Conservation (phyloP, 371 early-diverging fungal genomes). For the Mucor piriformis region DNA sequence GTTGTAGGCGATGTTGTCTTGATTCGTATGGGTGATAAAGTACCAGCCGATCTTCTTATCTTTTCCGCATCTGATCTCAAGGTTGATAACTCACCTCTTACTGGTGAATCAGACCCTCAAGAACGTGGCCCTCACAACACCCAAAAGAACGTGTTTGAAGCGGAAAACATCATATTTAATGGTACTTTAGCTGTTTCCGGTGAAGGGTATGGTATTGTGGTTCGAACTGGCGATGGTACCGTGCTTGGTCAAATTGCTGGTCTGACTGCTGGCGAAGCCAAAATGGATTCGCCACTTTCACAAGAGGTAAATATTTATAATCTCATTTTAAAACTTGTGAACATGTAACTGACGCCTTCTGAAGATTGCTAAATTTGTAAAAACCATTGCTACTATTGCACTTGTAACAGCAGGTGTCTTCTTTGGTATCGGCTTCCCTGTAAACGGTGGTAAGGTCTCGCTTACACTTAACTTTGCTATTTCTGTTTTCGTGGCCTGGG, state of each 20-base stretch:
- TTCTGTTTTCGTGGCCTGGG: constrained; percentile 86
- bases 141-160: constrained; percentile 83
- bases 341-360: not conserved
- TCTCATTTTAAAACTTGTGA: no score
- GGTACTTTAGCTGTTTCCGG: constrained; percentile 88
- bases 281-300: constrained; percentile 72
- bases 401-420: constrained; percentile 75
- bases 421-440: constrained; percentile 74
- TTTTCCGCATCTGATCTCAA: constrained; percentile 81
- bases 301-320: constrained; percentile 42
- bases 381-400: constrained; percentile 85
- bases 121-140: constrained; percentile 64
- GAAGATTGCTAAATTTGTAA: constrained; percentile 78
- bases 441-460: constrained; percentile 59
- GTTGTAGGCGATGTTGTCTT: constrained; percentile 90
- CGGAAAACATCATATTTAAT: constrained; percentile 88
- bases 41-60: constrained; percentile 88
- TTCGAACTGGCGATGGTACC: constrained; percentile 89
- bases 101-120: constrained; percentile 95
- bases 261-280: constrained; percentile 78
- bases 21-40: constrained; percentile 89
- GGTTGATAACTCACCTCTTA: constrained; percentile 96
- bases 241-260: constrained; percentile 94
- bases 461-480: constrained; percentile 88
- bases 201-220: constrained; percentile 90